phyloP scores from a whole-genome alignment of 176 grass and related monocot species.

The Typha latifolia region DNA sequence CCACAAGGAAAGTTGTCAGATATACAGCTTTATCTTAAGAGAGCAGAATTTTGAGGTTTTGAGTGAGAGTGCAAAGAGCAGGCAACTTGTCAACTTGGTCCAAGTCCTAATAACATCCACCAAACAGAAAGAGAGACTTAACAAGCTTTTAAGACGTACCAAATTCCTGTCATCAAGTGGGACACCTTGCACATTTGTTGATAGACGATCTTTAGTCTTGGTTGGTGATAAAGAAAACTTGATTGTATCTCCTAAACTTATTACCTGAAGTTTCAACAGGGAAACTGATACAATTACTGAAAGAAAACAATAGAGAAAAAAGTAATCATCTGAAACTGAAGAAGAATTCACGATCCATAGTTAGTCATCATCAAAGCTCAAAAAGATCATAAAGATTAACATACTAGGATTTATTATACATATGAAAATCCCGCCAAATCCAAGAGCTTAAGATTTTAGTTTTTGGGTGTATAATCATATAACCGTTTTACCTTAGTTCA shows the following conservation, averaged over 20 bases:
- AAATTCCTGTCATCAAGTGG: slow-evolving; percentile 91
- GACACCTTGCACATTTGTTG: slow-evolving; percentile 81
- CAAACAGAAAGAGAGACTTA: neutral
- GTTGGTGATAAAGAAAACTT: slow-evolving; percentile 95
- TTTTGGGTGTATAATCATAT: too few relatives aligned
- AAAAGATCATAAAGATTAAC: too few relatives aligned
- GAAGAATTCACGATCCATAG: neutral
- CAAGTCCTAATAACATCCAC: neutral
- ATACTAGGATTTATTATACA: too few relatives aligned
- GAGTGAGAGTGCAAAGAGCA: too few relatives aligned
- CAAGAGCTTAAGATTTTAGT: too few relatives aligned
- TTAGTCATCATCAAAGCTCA: too few relatives aligned
- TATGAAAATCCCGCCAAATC: too few relatives aligned
- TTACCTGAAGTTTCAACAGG: slow-evolving; percentile 46
- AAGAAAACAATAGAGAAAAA: neutral
- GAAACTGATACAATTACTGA: neutral
- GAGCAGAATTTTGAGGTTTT: too few relatives aligned
- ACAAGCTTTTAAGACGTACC: slow-evolving; percentile 29
- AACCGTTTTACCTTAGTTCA: too few relatives aligned
- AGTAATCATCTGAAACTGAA: neutral
- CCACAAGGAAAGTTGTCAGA: slow-evolving; percentile 17
- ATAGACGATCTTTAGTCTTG: slow-evolving; percentile 78
- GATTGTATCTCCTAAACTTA: slow-evolving; percentile 96
- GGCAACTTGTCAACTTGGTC: too few relatives aligned
- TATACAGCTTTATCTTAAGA: too few relatives aligned